A percentile compares a stretch with the other conserved stretches of the same genome.
These are phyloP conservation scores for Colletotrichum sp. DNA, from an alignment of 2,329 filamentous ascomycete genomes.

Conservation along the genomic window DNA sequence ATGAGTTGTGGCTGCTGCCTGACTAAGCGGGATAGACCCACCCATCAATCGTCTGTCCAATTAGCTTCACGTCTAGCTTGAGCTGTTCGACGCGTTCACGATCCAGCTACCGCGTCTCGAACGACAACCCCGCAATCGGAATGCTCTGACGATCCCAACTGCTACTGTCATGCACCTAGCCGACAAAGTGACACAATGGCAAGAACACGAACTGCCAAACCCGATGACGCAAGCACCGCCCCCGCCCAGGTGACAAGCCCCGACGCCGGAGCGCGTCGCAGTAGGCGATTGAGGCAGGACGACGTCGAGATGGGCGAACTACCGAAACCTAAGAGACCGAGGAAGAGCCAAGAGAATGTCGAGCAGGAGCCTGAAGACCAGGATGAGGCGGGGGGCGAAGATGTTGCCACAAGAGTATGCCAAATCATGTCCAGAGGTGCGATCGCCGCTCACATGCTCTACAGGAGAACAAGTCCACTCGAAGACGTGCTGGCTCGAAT, in stretches of 20 bases:
- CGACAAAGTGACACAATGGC: background rate
- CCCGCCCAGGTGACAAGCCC: background rate
- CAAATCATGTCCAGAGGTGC: background rate
- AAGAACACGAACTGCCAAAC: background rate
- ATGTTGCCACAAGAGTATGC: background rate
- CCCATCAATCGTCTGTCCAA: background rate
- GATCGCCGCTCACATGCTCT: background rate
- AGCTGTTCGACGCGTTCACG: background rate
- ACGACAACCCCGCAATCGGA: background rate
- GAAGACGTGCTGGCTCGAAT: background rate
- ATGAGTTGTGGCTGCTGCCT: background rate
- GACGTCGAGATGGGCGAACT: background rate
- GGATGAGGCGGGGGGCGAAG: background rate
- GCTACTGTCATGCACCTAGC: background rate
- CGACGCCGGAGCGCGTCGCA: background rate
- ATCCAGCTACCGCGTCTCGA: background rate
- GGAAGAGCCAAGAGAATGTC: background rate
- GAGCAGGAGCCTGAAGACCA: background rate
- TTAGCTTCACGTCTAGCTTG: background rate
- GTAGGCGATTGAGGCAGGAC: background rate
- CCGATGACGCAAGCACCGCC: background rate
- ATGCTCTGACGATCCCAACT: background rate
- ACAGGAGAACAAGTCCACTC: background rate
- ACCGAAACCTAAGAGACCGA: background rate
- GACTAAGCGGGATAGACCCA: background rate